Conservation (phyloP, 108 stramenopile species). For the Nannochloropsis salina region DNA sequence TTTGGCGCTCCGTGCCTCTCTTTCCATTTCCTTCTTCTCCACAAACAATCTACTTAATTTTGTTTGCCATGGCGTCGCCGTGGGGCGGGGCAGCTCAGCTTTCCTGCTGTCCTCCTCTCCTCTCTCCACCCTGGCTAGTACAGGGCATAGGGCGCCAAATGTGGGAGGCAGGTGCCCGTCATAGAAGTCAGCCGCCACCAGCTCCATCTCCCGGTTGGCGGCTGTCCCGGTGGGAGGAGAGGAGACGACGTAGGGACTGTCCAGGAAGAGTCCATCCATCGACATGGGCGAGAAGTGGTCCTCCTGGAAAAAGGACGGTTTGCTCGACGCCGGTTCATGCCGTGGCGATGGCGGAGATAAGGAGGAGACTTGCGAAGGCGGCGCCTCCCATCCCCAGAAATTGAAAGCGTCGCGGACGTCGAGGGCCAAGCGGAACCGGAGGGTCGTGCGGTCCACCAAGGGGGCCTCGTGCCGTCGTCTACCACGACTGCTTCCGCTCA, state of each 20-base stretch:
- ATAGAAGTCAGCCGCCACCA: not conserved
- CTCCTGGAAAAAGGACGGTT: not conserved
- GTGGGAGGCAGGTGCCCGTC: not conserved
- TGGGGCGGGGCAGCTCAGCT: not conserved
- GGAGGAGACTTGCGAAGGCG: not conserved
- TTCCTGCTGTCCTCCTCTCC: not conserved
- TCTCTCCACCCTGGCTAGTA: not conserved
- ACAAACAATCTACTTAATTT: not conserved
- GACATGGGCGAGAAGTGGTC: conserved; percentile 3
- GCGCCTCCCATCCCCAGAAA: not conserved
- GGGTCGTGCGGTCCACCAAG: not conserved
- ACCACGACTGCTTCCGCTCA: not conserved
- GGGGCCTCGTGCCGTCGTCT: conserved; percentile 13
- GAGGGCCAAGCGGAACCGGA: not conserved
- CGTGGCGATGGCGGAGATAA: not conserved
- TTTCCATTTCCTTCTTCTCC: not conserved
- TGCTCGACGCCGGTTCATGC: not conserved
- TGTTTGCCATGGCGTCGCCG: not conserved
- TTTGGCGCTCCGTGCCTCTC: not conserved
- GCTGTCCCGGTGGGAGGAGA: not conserved
- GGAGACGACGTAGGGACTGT: conserved; percentile 13
- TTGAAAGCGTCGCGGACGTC: not conserved
- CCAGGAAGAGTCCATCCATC: not conserved
- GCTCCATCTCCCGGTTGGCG: not conserved
- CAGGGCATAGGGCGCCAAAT: not conserved